Base-by-base conservation (phyloP, 352 stramenopile species). In the Phytophthora agathidicida region DNA sequence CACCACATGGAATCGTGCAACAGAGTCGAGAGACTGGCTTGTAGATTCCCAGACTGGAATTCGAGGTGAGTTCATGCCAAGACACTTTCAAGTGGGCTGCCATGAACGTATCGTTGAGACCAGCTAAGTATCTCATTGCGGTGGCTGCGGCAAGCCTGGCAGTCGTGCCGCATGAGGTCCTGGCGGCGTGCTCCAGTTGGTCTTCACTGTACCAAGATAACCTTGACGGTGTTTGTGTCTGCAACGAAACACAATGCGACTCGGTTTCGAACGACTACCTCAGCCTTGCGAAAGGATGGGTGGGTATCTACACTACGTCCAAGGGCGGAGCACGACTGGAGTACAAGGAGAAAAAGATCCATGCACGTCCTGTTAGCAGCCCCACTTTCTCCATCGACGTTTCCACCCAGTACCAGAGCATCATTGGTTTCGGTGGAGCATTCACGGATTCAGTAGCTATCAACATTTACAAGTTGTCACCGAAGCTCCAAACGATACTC, bases 391-490 rank as follows among this genome's bases (percentile, higher is more conserved):
- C 65, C 38, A 66, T 89, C 14, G 76, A 92, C 32, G 55, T 71
- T n/a, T 67, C 64, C 1, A 77, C 69, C 13, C 84, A 73, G 56
- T 84, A 77, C 49, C 80, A 97, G 65, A 76, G 78, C 55, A 94
- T 97, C 37, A 73, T 87, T 23, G 90, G 90, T 24, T 97, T 97
- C 55, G 90, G 89, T 7, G 89, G 86, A 16, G 83, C 90, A 13
- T 96, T 97, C 73, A 97, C 90, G 14, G 90, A 97, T 47, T 59
- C 86, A 7, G 71, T 85, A 19, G 73, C 87, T 14, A 84, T 92
- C 52, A 94, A 95, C 59, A 73, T 96, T 24, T 84, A 88, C 65
- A 79, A 81, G 58, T 60, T 96, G 33, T 65, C 69, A 0, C 26
- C 63, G 0, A 66, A 54, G 7, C 43, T 94, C n/a, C 86, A 96